Evolutionary conservation across 1,284 basidiomycete species (phyloP), one percentile per base, ranked within the genome.

Genomic region (Austroboletus novae-zelandiae): DNA sequence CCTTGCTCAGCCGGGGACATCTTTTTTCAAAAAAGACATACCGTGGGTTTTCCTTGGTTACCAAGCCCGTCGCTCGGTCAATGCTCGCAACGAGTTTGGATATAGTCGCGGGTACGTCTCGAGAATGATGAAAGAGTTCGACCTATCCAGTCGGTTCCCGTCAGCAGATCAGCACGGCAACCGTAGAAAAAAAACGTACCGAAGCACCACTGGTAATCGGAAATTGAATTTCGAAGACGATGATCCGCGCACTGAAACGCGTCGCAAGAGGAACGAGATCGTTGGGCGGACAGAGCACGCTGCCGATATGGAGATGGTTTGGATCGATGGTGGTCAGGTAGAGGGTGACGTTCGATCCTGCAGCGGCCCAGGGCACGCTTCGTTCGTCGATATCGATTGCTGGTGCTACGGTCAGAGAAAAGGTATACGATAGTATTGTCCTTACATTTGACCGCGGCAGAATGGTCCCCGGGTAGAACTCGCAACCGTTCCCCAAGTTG

Each of bases 111-210:
- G 96, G 91, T 2, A 97, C 83, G 65, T 98, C 93, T 48, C 85
- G 82, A 1, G 93, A 94, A 67, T 99, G 94, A 66, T 98, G 93
- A 74, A 93, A 98, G 5, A 99, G 73, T 65, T 98, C 94, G 49
- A 96, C 77, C 90, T 92, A 36, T 14, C 48, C 18, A 41, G 20
- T 52, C 14, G 15, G 34, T 34, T 32, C 23, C 18, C 13, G 37
- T 60, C 20, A 46, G 35, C 45, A 17, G n/a, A 14, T 14, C 47
- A 23, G 5, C 20, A 23, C 20, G 20, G 31, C 31, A 32, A 9
- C 9, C 31, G 9, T 6, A 9, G 14, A 32, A 14, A 14, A 14
- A 9, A 17, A 13, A 69, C 80, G 58, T 67, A 95, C 89, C 35
- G 92, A 85, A 48, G 92, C 81, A 32, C 96, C 97, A 0, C 84